Evolutionary conservation across 805 yeast species (phyloP).

Genomic region (Saccharomyces eubayanus): DNA sequence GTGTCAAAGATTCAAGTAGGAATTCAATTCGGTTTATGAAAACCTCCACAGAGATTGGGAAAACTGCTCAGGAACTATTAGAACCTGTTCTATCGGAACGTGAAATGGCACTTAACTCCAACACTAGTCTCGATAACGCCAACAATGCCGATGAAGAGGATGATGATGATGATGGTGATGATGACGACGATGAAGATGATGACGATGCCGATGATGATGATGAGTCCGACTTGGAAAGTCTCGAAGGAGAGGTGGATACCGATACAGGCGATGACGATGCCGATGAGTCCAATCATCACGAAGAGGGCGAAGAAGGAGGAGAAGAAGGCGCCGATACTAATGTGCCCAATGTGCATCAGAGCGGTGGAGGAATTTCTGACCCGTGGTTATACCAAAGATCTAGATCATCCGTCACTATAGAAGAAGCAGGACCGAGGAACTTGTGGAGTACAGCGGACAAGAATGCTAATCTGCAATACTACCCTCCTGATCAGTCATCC

Average conservation of each 20-base stretch:
- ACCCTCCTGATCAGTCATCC: neutral
- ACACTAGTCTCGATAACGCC: neutral
- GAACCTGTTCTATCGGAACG: neutral
- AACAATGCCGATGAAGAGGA: constrained; percentile 2
- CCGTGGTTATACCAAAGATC: neutral
- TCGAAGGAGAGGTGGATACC: neutral
- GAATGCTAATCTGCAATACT: neutral
- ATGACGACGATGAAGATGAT: constrained; percentile 5
- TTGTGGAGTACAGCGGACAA: constrained; percentile 3
- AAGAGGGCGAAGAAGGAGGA: constrained; percentile 9
- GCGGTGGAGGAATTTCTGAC: neutral
- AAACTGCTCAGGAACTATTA: neutral
- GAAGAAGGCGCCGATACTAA: constrained; percentile 8
- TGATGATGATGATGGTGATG: constrained; percentile 1
- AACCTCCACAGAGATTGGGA: neutral
- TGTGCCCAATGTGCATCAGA: neutral
- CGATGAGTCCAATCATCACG: constrained; percentile 10
- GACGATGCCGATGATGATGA: constrained; percentile 2
- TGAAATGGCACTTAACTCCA: neutral
- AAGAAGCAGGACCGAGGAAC: neutral
- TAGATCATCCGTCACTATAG: neutral
- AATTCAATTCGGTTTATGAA: neutral
- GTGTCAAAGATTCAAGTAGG: neutral
- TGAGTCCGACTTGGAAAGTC: neutral
- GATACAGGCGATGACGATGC: constrained; percentile 6